phyloP scores from a whole-genome alignment of 2,329 filamentous ascomycete genomes.

The Pyrenophora seminiperda region DNA sequence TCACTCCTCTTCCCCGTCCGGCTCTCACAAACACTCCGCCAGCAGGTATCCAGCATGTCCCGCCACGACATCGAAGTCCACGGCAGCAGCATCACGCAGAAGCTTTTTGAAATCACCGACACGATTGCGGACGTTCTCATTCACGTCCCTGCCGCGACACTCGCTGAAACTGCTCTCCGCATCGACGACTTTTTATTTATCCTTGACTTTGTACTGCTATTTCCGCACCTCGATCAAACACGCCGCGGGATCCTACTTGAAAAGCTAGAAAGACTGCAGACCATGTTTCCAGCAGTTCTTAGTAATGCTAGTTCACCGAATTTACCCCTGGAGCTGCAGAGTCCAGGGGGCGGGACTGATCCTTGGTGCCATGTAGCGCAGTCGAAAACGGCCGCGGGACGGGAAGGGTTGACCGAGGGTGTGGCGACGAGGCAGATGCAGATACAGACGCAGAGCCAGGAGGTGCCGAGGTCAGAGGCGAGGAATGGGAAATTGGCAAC shows the following conservation, averaged over 20 bases:
- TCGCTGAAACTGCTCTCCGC: constrained; percentile 54
- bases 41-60: constrained; percentile 51
- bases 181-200: constrained; percentile 62
- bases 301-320: constrained; percentile 41
- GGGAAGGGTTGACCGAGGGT: constrained; percentile 29
- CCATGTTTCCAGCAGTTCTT: constrained; percentile 44
- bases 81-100: constrained; percentile 62
- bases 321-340: constrained; percentile 37
- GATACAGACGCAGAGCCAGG: constrained; percentile 13
- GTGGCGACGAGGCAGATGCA: constrained; percentile 10
- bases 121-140: constrained; percentile 64
- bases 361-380: constrained; percentile 45
- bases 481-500: constrained; percentile 33
- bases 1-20: constrained; percentile 54
- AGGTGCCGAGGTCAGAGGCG: constrained; percentile 15
- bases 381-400: constrained; percentile 39
- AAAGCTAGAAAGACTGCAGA: constrained; percentile 48
- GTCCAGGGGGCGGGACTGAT: constrained; percentile 31
- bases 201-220: constrained; percentile 57
- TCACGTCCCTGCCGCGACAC: constrained; percentile 55
- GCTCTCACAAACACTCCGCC: constrained; percentile 52
- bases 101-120: constrained; percentile 65
- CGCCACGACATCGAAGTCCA: constrained; percentile 59
- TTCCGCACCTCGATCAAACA: constrained; percentile 55
- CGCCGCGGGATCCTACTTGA: constrained; percentile 53